These are phyloP conservation scores for Sutorius eximius DNA, from an alignment of 1,284 basidiomycete species.

Conservation along the genomic window DNA sequence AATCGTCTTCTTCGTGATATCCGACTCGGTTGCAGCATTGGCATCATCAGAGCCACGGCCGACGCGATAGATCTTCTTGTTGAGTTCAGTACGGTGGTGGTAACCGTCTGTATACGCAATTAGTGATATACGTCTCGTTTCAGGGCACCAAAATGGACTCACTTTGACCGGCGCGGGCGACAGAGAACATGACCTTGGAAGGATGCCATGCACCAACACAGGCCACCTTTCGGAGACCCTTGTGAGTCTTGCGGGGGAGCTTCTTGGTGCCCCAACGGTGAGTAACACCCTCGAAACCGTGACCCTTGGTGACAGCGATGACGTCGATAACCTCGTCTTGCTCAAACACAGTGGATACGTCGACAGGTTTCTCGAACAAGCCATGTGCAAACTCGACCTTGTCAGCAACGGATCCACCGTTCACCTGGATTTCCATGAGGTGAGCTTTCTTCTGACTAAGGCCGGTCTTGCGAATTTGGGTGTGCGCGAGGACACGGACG, in stretches of 20 bases:
- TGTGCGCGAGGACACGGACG: slow-evolving; percentile 98
- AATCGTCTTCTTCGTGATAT: slow-evolving; percentile 93
- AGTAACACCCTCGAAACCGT: slow-evolving; percentile 99
- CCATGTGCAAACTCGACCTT: slow-evolving; percentile 97
- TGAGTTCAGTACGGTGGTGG: slow-evolving; percentile 97
- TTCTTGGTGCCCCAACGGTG: slow-evolving; percentile 99
- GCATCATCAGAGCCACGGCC: slow-evolving; percentile 77
- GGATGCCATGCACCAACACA: slow-evolving; percentile 99
- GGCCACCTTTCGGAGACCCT: slow-evolving; percentile 99
- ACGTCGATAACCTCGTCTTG: slow-evolving; percentile 97
- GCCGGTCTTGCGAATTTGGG: slow-evolving; percentile 97
- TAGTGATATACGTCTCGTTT: slow-evolving; percentile 7
- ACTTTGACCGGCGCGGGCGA: slow-evolving; percentile 99
- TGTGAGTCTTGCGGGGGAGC: slow-evolving; percentile 98
- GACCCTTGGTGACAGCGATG: slow-evolving; percentile 99
- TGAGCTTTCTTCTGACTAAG: slow-evolving; percentile 99
- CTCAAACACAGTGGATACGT: slow-evolving; percentile 87
- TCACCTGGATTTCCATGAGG: slow-evolving; percentile 99
- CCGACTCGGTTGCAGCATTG: slow-evolving; percentile 92
- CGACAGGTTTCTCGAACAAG: slow-evolving; percentile 97
- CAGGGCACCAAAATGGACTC: slow-evolving; percentile 32
- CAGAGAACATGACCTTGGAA: slow-evolving; percentile 99
- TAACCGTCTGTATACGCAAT: slow-evolving; percentile 74
- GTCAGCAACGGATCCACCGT: slow-evolving; percentile 95
- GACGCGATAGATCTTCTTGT: slow-evolving; percentile 99